A percentile compares a stretch with the other conserved stretches of the same genome.
Conservation (phyloP, 2,329 filamentous ascomycete genomes). For the Epicoccum nigrum region DNA sequence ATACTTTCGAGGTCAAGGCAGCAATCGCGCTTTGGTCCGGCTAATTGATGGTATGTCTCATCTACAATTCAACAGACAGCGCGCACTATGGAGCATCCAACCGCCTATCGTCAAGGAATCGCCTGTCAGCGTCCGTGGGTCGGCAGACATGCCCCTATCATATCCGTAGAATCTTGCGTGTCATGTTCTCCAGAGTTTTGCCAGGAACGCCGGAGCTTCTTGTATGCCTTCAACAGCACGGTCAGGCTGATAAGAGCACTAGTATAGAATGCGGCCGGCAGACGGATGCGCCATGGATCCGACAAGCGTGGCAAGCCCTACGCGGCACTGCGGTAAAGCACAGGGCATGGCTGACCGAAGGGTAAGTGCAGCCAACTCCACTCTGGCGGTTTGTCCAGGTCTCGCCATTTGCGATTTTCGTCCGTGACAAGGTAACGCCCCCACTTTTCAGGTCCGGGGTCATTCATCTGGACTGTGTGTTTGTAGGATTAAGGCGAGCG, state of each 20-base stretch:
- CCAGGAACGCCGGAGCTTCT: conserved; percentile 1
- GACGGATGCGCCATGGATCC: conserved; percentile 8
- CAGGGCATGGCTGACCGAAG: not conserved
- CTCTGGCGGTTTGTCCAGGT: not conserved
- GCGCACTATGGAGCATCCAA: not conserved
- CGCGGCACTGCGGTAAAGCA: not conserved
- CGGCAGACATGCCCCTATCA: not conserved
- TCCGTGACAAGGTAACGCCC: not conserved
- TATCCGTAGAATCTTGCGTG: conserved; percentile 2
- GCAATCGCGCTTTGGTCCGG: not conserved
- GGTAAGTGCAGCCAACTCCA: not conserved
- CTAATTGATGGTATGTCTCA: not conserved
- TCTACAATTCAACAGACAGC: not conserved
- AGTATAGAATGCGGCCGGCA: not conserved
- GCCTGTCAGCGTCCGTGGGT: not conserved
- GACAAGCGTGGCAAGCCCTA: not conserved
- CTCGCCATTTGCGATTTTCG: conserved; percentile 1
- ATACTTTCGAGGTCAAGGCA: no score
- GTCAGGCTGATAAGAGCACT: conserved; percentile 5
- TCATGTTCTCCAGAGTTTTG: not conserved
- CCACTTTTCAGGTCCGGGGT: not conserved
- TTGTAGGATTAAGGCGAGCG: not conserved
- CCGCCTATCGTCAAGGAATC: not conserved
- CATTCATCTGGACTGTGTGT: not conserved
- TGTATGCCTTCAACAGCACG: not conserved